Evolutionary conservation across 257 asterid species (phyloP), one percentile per base, ranked within the genome.

Genomic region (Nicotiana tabacum): DNA sequence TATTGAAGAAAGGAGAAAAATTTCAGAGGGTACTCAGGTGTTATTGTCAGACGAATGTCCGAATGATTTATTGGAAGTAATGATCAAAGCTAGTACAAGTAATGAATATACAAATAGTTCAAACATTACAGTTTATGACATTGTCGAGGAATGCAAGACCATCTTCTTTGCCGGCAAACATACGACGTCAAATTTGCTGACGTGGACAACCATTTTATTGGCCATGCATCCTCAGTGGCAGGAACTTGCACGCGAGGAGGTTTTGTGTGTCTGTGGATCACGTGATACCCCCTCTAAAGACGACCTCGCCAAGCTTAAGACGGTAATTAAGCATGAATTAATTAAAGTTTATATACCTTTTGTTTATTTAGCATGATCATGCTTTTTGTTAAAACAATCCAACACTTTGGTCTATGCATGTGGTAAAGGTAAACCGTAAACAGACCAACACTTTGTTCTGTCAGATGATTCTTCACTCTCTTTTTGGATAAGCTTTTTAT

Each of bases 101-200:
- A 86, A 83, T 88, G 90, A 86, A 88, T 84, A 81, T 46, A 72
- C 18, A 82, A 85, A 24, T 89, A 91, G 3, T 89, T 91, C 86
- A 90, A 91, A 67, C 29, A 76, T 76, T 39, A 33, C 97, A 89
- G 82, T 53, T 93, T 0, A 93, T 92, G 12, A 93, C 80, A 51
- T 76, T 76, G 80, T 93, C 97, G 98, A 93, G 35, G 98, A 93
- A 77, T 91, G 95, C 88, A 93, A 93, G 80, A 93, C 98, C 0
- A 91, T 93, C 86, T 93, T 93, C 89, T 93, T 93, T 78, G 95
- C 98, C 24, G 98, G 97, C 17, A 96, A 93, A 68, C 97, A 93
- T 2, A 93, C 98, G 27, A 92, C 98, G 2, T 92, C 98, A 5
- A 84, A 92, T 16, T 83, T 93, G 83, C 97, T 93, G 13, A 93